Base-by-base conservation (phyloP, 2,329 filamentous ascomycete species). In the Claviceps citrina region DNA sequence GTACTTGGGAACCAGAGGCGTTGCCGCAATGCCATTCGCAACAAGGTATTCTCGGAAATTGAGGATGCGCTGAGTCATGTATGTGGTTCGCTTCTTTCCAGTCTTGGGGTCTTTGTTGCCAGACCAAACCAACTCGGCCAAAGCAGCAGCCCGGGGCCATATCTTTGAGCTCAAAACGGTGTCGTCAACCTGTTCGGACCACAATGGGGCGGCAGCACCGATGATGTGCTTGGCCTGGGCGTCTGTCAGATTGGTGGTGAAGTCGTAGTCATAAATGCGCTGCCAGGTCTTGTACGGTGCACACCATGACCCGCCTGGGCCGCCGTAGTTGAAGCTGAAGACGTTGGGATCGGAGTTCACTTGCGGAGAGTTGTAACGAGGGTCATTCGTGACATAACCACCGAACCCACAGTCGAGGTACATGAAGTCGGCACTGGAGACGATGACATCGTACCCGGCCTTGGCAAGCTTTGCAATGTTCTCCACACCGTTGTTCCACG, bases 21-120 rank as follows among this genome's bases (percentile, higher is more conserved):
- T 52, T 9, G 71, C 71, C 45, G 57, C 54, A 1, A 75, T 58
- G 3, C 69, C 69, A 46, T 66, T 70, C 1, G 69, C 68, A 38
- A 75, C 63, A 6, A 76, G 57, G 45, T 73, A 75, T 56, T 76
- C 71, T 30, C 71, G 62, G 57, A 75, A 75, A 52, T 76, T 76
- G 9, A 74, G 49, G 38, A 76, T 66, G 5, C 71, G 61, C 55
- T 72, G 68, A 8, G 71, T 73, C 26, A 49, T 37, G 9, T 36
- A 35, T 0, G 46, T 47, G 4, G 43, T 45, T n/a, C 47, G 41
- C 58, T 72, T 73, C 25, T 60, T 55, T 35, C 68, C 70, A 1
- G 56, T 50, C 36, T 39, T 43, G 3, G 60, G 53, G 45, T 73
- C 65, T 32, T 60, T 58, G 49, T 73, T 73, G 7, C 71, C 70